Evolutionary conservation across 2,329 filamentous ascomycete species (phyloP), one percentile per base, ranked within the genome.

Genomic region (Pseudogymnoascus sp.): DNA sequence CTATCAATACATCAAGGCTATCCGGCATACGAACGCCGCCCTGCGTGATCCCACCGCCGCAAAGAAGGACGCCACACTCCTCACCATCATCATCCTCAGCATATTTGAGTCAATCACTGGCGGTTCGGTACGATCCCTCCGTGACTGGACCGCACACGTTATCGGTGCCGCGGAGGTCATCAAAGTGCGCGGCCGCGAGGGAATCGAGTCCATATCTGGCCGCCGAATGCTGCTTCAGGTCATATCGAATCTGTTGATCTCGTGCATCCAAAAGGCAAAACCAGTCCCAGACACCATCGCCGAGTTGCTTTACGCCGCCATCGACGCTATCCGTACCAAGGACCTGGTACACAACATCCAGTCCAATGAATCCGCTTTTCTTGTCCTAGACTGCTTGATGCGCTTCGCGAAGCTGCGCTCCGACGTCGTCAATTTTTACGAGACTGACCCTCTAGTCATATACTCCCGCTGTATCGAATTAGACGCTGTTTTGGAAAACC

Each of bases 41-140:
- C 71, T 83, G n/a, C 69, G 71, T 48, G 69, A 77, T 58, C 74
- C 78, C 0, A 65, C 62, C 12, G 73, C 77, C 60, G 74, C 72
- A 8, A 67, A 74, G 65, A 78, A 76, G 64, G 77, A 77, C 63
- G 77, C 73, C 39, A 82, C 80, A 0, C 77, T 83, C 74, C 75
- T 78, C 30, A 75, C 73, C 0, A 76, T 82, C 13, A 72, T 82
- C 52, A 76, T 83, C 48, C 72, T 83, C 5, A 76, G 78, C 41
- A 77, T 80, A 3, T 83, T 79, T 62, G 80, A 82, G 67, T 79
- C 78, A 64, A 73, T 82, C 61, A 76, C 77, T 9, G 78, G 79
- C 13, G 73, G 71, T 18, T 75, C 72, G 5, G 69, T 73, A 6
- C 73, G 75, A 58, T 80, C 78, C 0, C 72, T 81, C 64, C 70